Base-by-base conservation (phyloP, 1,139 yeast species). In the Candida buenavistaensis region DNA sequence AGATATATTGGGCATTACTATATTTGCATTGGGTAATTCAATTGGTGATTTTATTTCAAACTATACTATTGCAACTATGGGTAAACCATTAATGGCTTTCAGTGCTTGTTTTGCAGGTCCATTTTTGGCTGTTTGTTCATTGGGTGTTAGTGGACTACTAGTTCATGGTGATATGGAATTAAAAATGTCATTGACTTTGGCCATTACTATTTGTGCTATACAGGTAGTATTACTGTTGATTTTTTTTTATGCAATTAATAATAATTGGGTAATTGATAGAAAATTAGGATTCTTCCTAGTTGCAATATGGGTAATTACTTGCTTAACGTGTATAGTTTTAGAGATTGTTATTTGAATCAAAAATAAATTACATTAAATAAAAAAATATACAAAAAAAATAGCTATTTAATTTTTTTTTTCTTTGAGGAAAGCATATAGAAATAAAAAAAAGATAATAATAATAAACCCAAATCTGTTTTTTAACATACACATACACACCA, bases 91-190 rank as follows among this genome's bases (percentile, higher is more conserved):
- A 42, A 87, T 90, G 92, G 97, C 97, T 0, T 69, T 92, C 26
- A 85, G 95, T 10, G 97, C 97, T 0, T 90, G 97, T 52, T 86
- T 89, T 57, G 97, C 97, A 1, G 94, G 97, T 1, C 97, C 97
- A 0, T 62, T 90, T 8, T 51, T 76, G 15, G 67, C 78, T 16
- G 54, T 75, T 23, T 57, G 72, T 35, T 72, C 64, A 22, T 59
- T 59, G 60, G 82, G 66, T 24, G 59, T 82, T 6, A 81, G 84
- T 45, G 87, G 92, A 0, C 49, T 86, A 25, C 46, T 82, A 3
- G 59, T 75, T 1, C 62, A 52, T 59, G 3, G 27, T 4, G 48
- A 3, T 15, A 20, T 23, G 14, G 28, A 16, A 10, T 26, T 40
- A 14, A 25, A 23, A 3, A 6, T 36, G 1, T 24, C 41, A 45